Evolutionary conservation across 768 basidiomycete species (phyloP), one percentile per base, ranked within the genome.

Genomic region (Hypsizygus marmoreus): DNA sequence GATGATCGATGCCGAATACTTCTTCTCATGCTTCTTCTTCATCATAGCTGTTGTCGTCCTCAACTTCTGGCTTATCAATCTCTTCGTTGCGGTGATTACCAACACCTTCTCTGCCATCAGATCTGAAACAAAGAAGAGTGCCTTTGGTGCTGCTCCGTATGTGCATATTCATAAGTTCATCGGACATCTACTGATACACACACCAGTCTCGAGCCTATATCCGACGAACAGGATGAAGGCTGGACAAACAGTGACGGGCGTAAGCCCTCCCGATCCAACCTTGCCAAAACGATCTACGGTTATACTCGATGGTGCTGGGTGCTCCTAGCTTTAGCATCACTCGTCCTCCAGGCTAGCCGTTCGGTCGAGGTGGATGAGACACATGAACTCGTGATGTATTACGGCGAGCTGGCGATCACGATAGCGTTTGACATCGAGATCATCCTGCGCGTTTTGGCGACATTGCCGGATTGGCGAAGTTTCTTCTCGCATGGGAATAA

Each of bases 21-120:
- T 88, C 61, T 68, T 86, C n/a, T 90, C 92, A 1, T 86, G 80
- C 51, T 72, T 94, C 47, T 97, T 91, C 70, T 97, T 91, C 71
- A 85, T 97, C 49, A 67, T 83, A 23, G 85, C 84, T 43, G 72
- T 97, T 49, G 70, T 98, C 53, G 78, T 97, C 17, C 76, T 97
- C 56, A 95, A 97, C 65, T 91, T 97, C 62, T 92, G 91, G 91
- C 74, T 95, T 47, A 86, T 95, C 73, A 93, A 94, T 62, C 66
- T 97, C 33, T 88, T 95, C 61, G 91, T 97, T 45, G 94, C 95
- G 13, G 93, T 97, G n/a, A 95, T 95, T 51, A 91, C 92, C 22
- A 88, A 92, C 58, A 90, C 91, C 0, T 98, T 98, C 63, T 82
- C 82, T 13, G 89, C 88, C 12, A 97, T 97, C 49, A 75, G 91